Conservation (phyloP, 306 rosid genomes). For the Prunus padus region DNA sequence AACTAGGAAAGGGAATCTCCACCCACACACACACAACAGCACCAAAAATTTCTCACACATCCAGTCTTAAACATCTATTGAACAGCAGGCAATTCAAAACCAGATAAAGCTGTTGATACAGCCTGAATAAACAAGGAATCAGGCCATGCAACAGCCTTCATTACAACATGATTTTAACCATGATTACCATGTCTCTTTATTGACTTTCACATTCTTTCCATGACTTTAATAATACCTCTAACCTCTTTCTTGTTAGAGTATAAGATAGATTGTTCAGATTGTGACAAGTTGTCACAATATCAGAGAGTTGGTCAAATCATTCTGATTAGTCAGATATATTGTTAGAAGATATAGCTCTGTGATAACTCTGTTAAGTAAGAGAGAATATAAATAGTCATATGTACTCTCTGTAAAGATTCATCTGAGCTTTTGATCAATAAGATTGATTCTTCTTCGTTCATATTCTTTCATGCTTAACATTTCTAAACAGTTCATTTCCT, state of each 20-base stretch:
- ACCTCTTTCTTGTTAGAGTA: no score
- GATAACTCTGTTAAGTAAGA: no score
- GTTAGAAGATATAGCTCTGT: no score
- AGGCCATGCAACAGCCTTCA: neutral
- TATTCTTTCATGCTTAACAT: no score
- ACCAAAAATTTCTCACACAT: neutral
- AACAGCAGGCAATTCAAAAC: conserved; percentile 2
- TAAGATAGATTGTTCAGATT: no score
- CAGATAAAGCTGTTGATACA: neutral
- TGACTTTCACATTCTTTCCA: neutral
- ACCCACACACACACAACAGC: neutral
- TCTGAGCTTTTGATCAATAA: no score
- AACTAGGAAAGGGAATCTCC: neutral
- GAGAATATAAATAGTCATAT: no score
- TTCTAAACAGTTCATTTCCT: neutral
- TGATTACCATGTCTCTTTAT: neutral
- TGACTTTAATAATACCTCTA: neutral
- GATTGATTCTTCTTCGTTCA: no score
- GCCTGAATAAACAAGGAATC: neutral
- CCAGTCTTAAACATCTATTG: conserved; percentile 1
- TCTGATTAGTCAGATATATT: no score
- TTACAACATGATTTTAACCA: neutral
- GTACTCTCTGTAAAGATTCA: no score
- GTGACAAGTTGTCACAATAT: no score
- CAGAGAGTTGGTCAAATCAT: no score